These are phyloP conservation scores for Pseudogymnoascus sp. DNA, from an alignment of 2,329 filamentous ascomycete species.

Conservation along the genomic window DNA sequence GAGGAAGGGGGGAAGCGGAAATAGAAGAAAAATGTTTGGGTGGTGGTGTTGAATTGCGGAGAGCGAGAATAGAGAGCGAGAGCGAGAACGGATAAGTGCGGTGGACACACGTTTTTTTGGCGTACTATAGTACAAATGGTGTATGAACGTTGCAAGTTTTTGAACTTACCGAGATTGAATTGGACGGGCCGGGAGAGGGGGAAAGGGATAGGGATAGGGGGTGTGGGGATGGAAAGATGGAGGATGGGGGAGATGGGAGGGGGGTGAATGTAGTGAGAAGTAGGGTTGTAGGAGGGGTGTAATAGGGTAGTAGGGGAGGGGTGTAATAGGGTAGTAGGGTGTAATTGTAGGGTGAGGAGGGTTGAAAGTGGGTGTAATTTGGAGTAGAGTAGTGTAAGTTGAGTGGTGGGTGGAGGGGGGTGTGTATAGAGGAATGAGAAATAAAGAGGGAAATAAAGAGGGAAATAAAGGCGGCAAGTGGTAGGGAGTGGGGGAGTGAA, in stretches of 20 bases:
- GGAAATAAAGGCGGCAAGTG: not conserved
- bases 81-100: not conserved
- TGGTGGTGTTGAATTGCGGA: slow-evolving; percentile 17
- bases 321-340: not conserved
- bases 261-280: not conserved
- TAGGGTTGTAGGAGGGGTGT: not conserved
- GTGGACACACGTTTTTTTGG: not conserved
- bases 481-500: not conserved
- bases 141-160: not conserved
- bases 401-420: not conserved
- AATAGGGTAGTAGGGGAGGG: no score
- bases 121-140: not conserved
- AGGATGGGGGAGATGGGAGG: not conserved
- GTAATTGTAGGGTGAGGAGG: not conserved
- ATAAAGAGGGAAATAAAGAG: not conserved
- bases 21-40: slow-evolving; percentile 15
- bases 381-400: not conserved
- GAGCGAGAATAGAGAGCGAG: slow-evolving; percentile 11
- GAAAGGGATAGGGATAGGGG: no score
- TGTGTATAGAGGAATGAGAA: not conserved
- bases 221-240: not conserved
- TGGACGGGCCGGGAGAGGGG: not conserved
- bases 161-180: not conserved
- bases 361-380: not conserved
- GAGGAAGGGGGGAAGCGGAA: slow-evolving; percentile 13